Conservation (phyloP, 1,284 basidiomycete species). For the Jaminaea rosea region DNA sequence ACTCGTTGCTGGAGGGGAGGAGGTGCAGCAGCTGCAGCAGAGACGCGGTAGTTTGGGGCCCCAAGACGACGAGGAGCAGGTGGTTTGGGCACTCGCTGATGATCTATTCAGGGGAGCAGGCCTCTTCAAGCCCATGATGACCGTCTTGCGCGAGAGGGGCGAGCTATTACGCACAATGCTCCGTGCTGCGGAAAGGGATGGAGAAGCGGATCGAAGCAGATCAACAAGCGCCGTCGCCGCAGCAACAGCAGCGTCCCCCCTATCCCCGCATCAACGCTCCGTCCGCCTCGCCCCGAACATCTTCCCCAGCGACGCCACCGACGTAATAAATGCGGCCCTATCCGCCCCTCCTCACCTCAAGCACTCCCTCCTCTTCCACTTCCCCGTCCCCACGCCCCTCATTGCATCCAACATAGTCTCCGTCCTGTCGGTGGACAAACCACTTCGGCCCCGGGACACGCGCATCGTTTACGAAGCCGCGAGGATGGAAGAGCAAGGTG, state of each 20-base stretch:
- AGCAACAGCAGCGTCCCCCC: too few species aligned
- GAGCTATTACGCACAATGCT: background rate
- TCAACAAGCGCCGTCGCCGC: too few species aligned
- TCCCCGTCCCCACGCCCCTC: background rate
- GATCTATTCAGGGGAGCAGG: background rate
- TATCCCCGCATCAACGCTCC: too few species aligned
- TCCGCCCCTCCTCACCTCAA: constrained; percentile 1
- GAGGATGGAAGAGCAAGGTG: too few species aligned
- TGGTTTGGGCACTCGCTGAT: background rate
- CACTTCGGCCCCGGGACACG: constrained; percentile 2
- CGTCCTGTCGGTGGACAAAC: constrained; percentile 7
- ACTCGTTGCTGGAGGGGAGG: too few species aligned
- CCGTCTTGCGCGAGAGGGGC: background rate
- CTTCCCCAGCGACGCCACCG: background rate
- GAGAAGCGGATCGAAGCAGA: too few species aligned
- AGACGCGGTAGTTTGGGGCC: too few species aligned
- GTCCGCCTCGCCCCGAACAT: background rate
- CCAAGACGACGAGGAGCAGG: background rate
- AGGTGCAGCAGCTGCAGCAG: too few species aligned
- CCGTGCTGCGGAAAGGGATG: too few species aligned
- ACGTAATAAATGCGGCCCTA: background rate
- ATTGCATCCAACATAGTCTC: background rate
- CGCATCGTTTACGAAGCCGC: constrained; percentile 1
- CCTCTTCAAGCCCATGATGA: background rate
- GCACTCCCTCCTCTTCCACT: background rate